A percentile compares a stretch with the other conserved stretches of the same genome.
Conservation (phyloP, 2,329 filamentous ascomycete genomes). For the Botrytis aclada region DNA sequence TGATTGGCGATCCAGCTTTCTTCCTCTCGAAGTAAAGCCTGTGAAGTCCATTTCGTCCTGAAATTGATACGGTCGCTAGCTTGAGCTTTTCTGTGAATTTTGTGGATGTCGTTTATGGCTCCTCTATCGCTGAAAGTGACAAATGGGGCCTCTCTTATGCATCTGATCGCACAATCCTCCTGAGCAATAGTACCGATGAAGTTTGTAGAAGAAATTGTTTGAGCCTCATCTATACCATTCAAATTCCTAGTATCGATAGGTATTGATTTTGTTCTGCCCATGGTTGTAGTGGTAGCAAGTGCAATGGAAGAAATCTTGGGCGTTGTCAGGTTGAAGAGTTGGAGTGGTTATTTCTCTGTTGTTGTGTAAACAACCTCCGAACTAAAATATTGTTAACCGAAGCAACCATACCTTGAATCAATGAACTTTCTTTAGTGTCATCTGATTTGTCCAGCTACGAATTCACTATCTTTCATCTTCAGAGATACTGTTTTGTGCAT, state of each 20-base stretch:
- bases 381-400: background rate
- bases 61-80: background rate
- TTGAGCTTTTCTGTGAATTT: background rate
- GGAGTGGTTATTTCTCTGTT: background rate
- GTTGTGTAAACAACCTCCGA: background rate
- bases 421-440: background rate
- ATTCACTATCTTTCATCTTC: background rate
- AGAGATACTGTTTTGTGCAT: background rate
- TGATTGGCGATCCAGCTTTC: background rate
- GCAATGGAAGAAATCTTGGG: background rate
- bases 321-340: background rate
- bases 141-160: background rate
- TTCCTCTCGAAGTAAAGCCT: background rate
- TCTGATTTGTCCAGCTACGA: background rate
- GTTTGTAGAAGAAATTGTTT: background rate
- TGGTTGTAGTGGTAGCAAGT: background rate
- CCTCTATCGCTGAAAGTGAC: background rate
- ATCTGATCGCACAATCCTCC: background rate
- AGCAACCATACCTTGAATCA: background rate
- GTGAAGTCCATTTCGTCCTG: conserved; percentile 1
- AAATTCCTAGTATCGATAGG: background rate
- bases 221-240: background rate
- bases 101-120: background rate
- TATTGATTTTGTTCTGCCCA: background rate
- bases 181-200: background rate